A percentile compares a stretch with the other conserved stretches of the same genome.
Conservation (phyloP, 2,329 filamentous ascomycete genomes). For the Triangularia verruculosa region DNA sequence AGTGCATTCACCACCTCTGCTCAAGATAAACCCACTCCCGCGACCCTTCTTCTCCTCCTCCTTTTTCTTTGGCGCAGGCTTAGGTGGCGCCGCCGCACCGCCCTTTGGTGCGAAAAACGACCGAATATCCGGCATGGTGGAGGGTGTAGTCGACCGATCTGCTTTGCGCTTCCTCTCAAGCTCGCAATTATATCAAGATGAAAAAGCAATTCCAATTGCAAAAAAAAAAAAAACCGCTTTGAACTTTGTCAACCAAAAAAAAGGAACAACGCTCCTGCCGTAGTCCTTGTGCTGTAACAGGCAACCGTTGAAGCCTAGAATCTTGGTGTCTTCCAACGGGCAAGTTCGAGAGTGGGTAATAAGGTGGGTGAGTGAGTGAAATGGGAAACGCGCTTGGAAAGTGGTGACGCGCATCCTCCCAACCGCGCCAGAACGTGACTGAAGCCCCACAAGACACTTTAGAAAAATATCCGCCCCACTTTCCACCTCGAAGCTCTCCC, state of each 20-base stretch:
- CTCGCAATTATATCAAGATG: neutral
- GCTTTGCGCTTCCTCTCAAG: neutral
- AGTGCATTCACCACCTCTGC: conserved; percentile 1
- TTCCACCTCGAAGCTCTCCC: neutral
- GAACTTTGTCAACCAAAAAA: neutral
- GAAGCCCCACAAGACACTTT: conserved; percentile 4
- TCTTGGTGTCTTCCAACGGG: too few species aligned
- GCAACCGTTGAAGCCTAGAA: conserved; percentile 26
- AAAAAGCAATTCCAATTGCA: neutral
- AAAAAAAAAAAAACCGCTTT: neutral
- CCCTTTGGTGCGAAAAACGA: conserved; percentile 84
- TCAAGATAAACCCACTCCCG: conserved; percentile 39
- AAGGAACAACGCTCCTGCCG: neutral
- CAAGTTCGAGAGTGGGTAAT: too few species aligned
- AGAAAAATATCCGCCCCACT: neutral
- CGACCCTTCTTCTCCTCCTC: conserved; percentile 46
- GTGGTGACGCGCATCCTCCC: conserved; percentile 22
- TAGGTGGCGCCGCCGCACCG: conserved; percentile 52
- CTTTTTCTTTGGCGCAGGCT: conserved; percentile 45
- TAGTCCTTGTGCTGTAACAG: conserved; percentile 12
- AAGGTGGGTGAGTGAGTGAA: too few species aligned
- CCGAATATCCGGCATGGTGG: conserved; percentile 81
- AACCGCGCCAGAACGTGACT: conserved; percentile 25
- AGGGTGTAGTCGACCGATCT: neutral
- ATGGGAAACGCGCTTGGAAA: conserved; percentile 19